Evolutionary conservation across 2,329 filamentous ascomycete species (phyloP).

Genomic region (Botrytis porri): DNA sequence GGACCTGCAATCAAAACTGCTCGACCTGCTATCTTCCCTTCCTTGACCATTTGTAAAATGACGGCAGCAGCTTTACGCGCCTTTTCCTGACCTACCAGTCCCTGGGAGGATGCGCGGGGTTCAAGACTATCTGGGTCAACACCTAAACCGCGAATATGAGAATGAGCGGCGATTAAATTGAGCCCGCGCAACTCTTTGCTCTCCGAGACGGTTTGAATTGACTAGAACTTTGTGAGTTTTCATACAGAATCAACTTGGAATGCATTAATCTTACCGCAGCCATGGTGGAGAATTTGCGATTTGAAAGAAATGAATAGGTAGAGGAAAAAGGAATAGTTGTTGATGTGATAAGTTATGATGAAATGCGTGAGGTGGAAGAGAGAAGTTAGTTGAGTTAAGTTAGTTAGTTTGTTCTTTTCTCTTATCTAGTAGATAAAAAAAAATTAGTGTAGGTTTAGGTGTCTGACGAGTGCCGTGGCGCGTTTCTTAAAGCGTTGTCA

Average conservation of each 20-base stretch:
- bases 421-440: background rate
- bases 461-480: background rate
- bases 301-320: background rate
- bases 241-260: background rate
- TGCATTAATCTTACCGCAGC: slow-evolving; percentile 12
- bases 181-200: slow-evolving; percentile 93
- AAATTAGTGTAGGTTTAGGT: background rate
- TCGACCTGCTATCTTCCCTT: slow-evolving; percentile 95
- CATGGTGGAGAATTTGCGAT: slow-evolving; percentile 7
- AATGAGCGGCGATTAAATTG: slow-evolving; percentile 97
- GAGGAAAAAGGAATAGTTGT: background rate
- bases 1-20: slow-evolving; percentile 94
- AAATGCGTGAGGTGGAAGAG: background rate
- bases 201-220: slow-evolving; percentile 84
- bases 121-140: slow-evolving; percentile 90
- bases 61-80: slow-evolving; percentile 94
- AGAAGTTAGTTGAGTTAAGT: background rate
- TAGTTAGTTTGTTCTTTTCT: background rate
- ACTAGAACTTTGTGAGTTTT: slow-evolving; percentile 39
- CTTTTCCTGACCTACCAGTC: slow-evolving; percentile 93
- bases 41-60: slow-evolving; percentile 97
- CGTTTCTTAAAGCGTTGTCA: background rate
- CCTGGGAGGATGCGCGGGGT: slow-evolving; percentile 80
- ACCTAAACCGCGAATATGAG: slow-evolving; percentile 92
- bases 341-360: background rate